These are phyloP conservation scores for Pluteus cervinus DNA, from an alignment of 768 basidiomycete genomes.

Conservation along the genomic window DNA sequence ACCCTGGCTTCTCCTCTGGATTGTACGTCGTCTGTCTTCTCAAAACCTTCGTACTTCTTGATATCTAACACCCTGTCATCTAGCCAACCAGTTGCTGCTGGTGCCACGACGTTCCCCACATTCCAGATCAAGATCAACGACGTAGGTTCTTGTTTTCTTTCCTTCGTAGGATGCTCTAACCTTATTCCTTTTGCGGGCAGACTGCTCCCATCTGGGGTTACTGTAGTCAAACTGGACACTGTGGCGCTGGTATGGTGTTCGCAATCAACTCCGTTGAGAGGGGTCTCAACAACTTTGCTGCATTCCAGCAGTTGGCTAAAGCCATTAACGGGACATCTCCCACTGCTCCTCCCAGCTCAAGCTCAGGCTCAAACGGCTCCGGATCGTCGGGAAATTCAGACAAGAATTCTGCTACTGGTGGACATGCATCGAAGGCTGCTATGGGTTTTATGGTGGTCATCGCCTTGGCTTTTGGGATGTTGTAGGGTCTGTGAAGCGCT, in stretches of 20 bases:
- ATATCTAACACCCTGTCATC: not conserved
- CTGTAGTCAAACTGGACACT: not conserved
- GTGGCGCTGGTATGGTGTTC: slow-evolving; percentile 53
- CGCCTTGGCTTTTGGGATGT: too few relatives aligned
- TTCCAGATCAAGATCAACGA: slow-evolving; percentile 34
- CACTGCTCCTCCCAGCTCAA: slow-evolving; percentile 5
- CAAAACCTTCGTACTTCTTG: too few relatives aligned
- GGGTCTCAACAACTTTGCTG: slow-evolving; percentile 44
- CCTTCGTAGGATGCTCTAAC: slow-evolving; percentile 49
- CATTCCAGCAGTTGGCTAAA: slow-evolving; percentile 35
- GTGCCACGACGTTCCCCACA: slow-evolving; percentile 29
- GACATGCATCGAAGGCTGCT: too few relatives aligned
- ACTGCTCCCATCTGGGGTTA: slow-evolving; percentile 9
- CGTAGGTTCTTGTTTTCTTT: slow-evolving; percentile 48
- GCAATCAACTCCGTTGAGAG: slow-evolving; percentile 40
- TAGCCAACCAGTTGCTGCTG: slow-evolving; percentile 34
- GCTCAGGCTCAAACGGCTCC: too few relatives aligned
- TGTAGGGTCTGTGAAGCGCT: too few relatives aligned
- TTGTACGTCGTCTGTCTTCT: too few relatives aligned
- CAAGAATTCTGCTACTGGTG: too few relatives aligned
- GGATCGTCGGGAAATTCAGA: too few relatives aligned
- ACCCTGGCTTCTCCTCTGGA: too few relatives aligned
- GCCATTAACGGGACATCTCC: slow-evolving; percentile 11
- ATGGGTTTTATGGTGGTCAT: too few relatives aligned
- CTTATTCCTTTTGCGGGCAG: slow-evolving; percentile 38